Conservation (phyloP, 164 flowering plant genomes). For the Tetracentron sinense region DNA sequence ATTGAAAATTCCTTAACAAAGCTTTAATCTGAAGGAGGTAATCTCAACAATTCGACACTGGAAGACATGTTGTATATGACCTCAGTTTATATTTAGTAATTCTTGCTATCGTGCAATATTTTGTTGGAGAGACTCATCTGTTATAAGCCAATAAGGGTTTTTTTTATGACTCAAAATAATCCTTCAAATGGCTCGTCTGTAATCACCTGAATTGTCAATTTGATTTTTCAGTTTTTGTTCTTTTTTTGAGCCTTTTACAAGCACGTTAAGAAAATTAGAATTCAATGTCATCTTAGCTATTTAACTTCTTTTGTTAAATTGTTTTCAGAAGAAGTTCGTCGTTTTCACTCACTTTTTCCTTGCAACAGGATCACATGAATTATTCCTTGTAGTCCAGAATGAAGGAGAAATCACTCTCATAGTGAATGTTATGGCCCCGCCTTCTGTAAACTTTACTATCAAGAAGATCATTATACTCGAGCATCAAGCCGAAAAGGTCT, state of each 20-base stretch:
- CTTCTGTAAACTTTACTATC: constrained; percentile 10
- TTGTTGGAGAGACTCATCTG: no score
- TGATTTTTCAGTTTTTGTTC: no score
- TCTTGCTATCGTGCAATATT: no score
- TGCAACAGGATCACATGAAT: constrained; percentile 28
- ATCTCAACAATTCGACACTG: not conserved
- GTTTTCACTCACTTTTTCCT: constrained; percentile 2
- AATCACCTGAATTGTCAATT: no score
- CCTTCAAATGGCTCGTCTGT: no score
- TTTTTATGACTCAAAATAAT: no score
- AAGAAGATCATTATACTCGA: constrained; percentile 23
- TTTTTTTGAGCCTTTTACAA: no score
- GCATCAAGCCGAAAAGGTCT: constrained; percentile 30
- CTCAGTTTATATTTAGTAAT: not conserved
- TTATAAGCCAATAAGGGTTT: no score
- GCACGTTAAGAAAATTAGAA: no score
- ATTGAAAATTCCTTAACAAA: not conserved
- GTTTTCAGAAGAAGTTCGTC: not conserved
- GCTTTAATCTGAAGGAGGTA: no score
- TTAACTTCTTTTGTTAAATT: no score
- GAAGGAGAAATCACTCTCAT: constrained; percentile 31
- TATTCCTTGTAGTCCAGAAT: constrained; percentile 42
- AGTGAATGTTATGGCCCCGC: constrained; percentile 24
- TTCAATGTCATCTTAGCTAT: no score
- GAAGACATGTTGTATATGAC: not conserved